Conservation (phyloP, 768 basidiomycete species). For the Paxillus rubicundulus region DNA sequence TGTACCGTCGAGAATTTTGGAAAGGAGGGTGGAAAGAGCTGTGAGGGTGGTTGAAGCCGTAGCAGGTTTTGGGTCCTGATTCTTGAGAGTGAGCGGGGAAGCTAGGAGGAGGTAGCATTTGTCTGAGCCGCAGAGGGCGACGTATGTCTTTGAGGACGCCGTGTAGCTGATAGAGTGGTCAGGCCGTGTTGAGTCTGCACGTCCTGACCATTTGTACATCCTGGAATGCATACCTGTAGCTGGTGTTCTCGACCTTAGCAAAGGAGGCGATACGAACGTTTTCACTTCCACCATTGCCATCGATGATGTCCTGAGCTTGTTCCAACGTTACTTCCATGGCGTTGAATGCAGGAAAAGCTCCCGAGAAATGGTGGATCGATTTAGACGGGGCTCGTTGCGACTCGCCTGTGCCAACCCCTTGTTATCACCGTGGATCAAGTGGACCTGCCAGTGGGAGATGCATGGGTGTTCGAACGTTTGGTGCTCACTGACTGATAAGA, state of each 20-base stretch:
- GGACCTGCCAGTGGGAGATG: too few relatives aligned
- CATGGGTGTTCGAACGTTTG: too few relatives aligned
- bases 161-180: constrained; percentile 23
- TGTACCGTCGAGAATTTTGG: constrained; percentile 42
- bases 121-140: constrained; percentile 21
- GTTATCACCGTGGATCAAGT: too few relatives aligned
- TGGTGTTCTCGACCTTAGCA: constrained; percentile 20
- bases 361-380: not conserved
- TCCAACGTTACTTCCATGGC: constrained; percentile 21
- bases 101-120: constrained; percentile 29
- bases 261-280: constrained; percentile 14
- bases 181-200: not conserved
- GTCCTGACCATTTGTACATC: not conserved
- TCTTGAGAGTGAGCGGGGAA: constrained; percentile 12
- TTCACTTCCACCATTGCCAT: constrained; percentile 18
- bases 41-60: constrained; percentile 28
- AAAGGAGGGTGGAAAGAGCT: constrained; percentile 39
- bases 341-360: not conserved
- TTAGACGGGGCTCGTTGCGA: not conserved
- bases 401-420: too few relatives aligned
- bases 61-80: constrained; percentile 1
- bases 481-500: not conserved
- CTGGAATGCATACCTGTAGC: constrained; percentile 30
- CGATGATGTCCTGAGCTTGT: constrained; percentile 32
- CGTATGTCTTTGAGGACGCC: constrained; percentile 23